Evolutionary conservation across 495 filamentous ascomycete genomes (phyloP).

Genomic region (Gamarada debralockiae): DNA sequence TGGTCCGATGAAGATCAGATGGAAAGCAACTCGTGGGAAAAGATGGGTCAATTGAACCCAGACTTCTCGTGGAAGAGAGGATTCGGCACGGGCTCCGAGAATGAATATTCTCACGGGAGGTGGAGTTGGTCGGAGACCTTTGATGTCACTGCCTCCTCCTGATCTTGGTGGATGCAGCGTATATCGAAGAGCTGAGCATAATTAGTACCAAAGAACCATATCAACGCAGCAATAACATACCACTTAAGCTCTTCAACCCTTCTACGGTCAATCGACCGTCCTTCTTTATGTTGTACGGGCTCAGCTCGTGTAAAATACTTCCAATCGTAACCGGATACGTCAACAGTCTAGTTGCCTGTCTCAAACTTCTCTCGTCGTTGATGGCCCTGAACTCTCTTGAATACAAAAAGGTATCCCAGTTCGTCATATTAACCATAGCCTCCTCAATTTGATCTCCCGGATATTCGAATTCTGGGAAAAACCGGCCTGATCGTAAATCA

Average conservation of each 20-base stretch:
- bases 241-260: slow-evolving; percentile 87
- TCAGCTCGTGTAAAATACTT: slow-evolving; percentile 88
- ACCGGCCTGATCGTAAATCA: slow-evolving; percentile 82
- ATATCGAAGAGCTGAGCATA: slow-evolving; percentile 73
- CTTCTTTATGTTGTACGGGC: slow-evolving; percentile 76
- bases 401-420: slow-evolving; percentile 96
- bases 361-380: slow-evolving; percentile 78
- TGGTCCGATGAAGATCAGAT: slow-evolving; percentile 92
- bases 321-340: slow-evolving; percentile 92
- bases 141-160: slow-evolving; percentile 69
- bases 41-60: slow-evolving; percentile 91
- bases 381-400: slow-evolving; percentile 84
- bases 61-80: slow-evolving; percentile 86
- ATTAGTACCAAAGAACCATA: neutral
- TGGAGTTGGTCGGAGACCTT: slow-evolving; percentile 74
- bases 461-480: slow-evolving; percentile 92
- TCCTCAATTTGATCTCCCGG: slow-evolving; percentile 87
- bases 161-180: slow-evolving; percentile 81
- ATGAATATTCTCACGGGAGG: slow-evolving; percentile 91
- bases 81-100: slow-evolving; percentile 92
- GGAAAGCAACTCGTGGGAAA: slow-evolving; percentile 76
- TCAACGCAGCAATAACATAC: slow-evolving; percentile 45
- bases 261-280: slow-evolving; percentile 75
- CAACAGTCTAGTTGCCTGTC: slow-evolving; percentile 86
- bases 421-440: slow-evolving; percentile 91